Conservation (phyloP, 768 basidiomycete species). For the Hypholoma fasciculare region DNA sequence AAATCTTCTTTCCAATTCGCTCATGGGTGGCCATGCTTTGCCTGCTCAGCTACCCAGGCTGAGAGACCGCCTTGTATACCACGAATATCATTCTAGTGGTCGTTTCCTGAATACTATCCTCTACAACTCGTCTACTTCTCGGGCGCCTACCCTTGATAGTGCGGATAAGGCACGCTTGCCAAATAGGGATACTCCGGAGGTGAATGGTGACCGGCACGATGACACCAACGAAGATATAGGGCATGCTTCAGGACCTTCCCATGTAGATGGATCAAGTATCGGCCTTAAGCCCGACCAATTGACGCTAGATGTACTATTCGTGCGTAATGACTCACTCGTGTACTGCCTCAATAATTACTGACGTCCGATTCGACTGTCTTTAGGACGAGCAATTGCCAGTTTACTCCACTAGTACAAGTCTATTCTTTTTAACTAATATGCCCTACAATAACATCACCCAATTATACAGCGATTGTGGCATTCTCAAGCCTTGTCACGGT, state of each 20-base stretch:
- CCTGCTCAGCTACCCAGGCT: conserved; percentile 39
- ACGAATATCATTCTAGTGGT: conserved; percentile 31
- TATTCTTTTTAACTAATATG: neutral
- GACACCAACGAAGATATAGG: no score
- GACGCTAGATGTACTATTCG: conserved; percentile 37
- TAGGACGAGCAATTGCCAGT: conserved; percentile 42
- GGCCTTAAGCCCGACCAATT: conserved; percentile 42
- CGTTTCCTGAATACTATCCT: neutral
- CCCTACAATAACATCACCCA: neutral
- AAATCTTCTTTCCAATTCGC: conserved; percentile 36
- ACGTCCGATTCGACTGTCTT: neutral
- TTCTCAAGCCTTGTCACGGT: conserved; percentile 41
- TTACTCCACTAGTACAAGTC: conserved; percentile 37
- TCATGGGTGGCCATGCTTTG: conserved; percentile 34
- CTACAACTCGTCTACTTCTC: neutral
- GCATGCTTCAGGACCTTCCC: neutral
- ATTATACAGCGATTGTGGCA: conserved; percentile 34
- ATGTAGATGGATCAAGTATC: conserved; percentile 25
- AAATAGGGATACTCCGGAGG: no score
- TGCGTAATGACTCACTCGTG: conserved; percentile 16
- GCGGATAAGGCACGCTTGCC: no score
- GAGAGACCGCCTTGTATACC: conserved; percentile 44
- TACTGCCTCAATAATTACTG: neutral
- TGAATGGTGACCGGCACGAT: no score
- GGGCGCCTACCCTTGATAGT: neutral